Conservation (phyloP, 331 rosid species). For the Stylosanthes scabra region DNA sequence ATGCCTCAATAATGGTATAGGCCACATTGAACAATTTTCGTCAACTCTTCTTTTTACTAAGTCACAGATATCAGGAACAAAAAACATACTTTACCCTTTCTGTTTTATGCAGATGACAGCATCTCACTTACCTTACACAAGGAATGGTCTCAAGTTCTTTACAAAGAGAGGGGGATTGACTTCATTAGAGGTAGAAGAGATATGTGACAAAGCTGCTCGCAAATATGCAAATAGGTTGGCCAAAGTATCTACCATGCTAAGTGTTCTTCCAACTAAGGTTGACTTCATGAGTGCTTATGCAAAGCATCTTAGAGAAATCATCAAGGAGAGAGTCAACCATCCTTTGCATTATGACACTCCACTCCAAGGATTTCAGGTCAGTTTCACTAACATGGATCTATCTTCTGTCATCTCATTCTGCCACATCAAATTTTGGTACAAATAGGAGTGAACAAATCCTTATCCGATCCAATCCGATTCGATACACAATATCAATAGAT, state of each 20-base stretch:
- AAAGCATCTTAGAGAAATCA: slow-evolving; percentile 69
- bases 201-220: slow-evolving; percentile 77
- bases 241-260: slow-evolving; percentile 71
- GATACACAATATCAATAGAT: no score
- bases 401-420: no score
- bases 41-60: not conserved
- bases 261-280: slow-evolving; percentile 54
- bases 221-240: slow-evolving; percentile 76
- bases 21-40: not conserved
- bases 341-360: slow-evolving; percentile 84
- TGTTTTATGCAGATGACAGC: slow-evolving; percentile 77
- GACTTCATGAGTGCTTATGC: slow-evolving; percentile 88
- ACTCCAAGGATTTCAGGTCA: slow-evolving; percentile 85
- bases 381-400: not conserved
- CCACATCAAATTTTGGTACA: no score
- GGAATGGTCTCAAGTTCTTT: slow-evolving; percentile 89
- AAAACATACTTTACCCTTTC: no score
- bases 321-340: slow-evolving; percentile 78
- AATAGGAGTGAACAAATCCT: no score
- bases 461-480: no score
- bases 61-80: no score
- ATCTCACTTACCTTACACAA: slow-evolving; percentile 88
- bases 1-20: slow-evolving; percentile 91
- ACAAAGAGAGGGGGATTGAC: slow-evolving; percentile 85
- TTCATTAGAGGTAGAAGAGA: slow-evolving; percentile 76